phyloP scores from a whole-genome alignment of 352 stramenopile species.

The Phytophthora pisi region DNA sequence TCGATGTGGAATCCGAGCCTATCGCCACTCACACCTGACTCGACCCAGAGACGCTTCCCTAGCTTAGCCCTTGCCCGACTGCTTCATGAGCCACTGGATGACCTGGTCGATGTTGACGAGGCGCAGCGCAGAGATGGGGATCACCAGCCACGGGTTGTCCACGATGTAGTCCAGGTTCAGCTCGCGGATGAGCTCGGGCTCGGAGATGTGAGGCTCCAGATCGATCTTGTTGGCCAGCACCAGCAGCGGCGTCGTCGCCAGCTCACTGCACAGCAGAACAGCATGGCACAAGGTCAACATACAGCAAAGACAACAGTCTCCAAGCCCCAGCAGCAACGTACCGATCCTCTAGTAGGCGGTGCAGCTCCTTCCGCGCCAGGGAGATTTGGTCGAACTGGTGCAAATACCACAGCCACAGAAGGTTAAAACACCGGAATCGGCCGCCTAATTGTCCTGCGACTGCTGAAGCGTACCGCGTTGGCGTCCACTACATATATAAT shows the following conservation, averaged over 20 bases:
- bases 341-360: conserved; percentile 94
- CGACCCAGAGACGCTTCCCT: conserved; percentile 5
- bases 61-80: conserved; percentile 89
- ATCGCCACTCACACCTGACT: conserved; percentile 5
- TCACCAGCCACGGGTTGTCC: conserved; percentile 98
- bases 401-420: conserved; percentile 4
- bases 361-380: conserved; percentile 94
- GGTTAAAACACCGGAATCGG: neutral
- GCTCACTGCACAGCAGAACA: conserved; percentile 48
- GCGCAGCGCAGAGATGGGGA: conserved; percentile 97
- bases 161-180: conserved; percentile 99
- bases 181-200: conserved; percentile 92
- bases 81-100: conserved; percentile 97
- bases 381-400: conserved; percentile 93
- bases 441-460: neutral
- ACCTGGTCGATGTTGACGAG: conserved; percentile 98
- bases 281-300: neutral
- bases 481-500: conserved; percentile 99
- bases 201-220: conserved; percentile 93
- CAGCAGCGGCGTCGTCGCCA: conserved; percentile 93
- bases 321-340: conserved; percentile 50
- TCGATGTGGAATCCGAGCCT: conserved; percentile 3
- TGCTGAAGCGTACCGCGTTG: conserved; percentile 80
- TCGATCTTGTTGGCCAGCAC: conserved; percentile 99
- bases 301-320: conserved; percentile 10